phyloP scores from a whole-genome alignment of 208 protist species.

The Novymonas esmeraldas region DNA sequence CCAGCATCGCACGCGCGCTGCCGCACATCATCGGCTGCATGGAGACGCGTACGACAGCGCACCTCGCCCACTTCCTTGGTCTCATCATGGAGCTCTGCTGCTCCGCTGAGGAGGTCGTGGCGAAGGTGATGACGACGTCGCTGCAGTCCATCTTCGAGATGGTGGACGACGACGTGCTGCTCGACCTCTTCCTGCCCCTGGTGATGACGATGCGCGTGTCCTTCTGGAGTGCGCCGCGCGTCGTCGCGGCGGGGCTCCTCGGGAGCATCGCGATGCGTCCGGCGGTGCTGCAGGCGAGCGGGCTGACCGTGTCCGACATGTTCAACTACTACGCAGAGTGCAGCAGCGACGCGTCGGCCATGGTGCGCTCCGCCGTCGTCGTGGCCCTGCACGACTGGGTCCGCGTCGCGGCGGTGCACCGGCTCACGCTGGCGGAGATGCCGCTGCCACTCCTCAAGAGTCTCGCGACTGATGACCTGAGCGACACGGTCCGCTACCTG shows the following conservation, averaged over 20 bases:
- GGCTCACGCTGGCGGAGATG: constrained; percentile 56
- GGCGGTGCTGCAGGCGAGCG: constrained; percentile 48
- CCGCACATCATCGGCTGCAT: constrained; percentile 57
- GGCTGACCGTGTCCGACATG: constrained; percentile 52
- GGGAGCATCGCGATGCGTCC: constrained; percentile 50
- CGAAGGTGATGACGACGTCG: constrained; percentile 40
- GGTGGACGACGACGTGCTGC: constrained; percentile 45
- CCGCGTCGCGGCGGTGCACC: constrained; percentile 49
- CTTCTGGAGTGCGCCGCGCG: constrained; percentile 71
- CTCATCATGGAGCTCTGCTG: constrained; percentile 80
- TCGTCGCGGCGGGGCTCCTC: constrained; percentile 66
- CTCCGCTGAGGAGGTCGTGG: constrained; percentile 49
- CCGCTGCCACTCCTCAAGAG: constrained; percentile 64
- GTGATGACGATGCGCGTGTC: constrained; percentile 64
- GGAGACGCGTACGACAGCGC: constrained; percentile 30
- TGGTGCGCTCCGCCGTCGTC: constrained; percentile 64
- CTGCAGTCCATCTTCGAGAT: constrained; percentile 43
- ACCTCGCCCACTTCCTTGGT: constrained; percentile 66
- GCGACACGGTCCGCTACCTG: constrained; percentile 69
- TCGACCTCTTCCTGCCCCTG: constrained; percentile 59
- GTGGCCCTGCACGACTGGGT: constrained; percentile 66
- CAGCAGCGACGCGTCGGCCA: constrained; percentile 48
- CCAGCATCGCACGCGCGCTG: constrained; percentile 48
- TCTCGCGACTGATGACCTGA: constrained; percentile 66
- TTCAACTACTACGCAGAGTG: constrained; percentile 70